Base-by-base conservation (phyloP, 352 stramenopile species). In the Nothophytophthora sp. region DNA sequence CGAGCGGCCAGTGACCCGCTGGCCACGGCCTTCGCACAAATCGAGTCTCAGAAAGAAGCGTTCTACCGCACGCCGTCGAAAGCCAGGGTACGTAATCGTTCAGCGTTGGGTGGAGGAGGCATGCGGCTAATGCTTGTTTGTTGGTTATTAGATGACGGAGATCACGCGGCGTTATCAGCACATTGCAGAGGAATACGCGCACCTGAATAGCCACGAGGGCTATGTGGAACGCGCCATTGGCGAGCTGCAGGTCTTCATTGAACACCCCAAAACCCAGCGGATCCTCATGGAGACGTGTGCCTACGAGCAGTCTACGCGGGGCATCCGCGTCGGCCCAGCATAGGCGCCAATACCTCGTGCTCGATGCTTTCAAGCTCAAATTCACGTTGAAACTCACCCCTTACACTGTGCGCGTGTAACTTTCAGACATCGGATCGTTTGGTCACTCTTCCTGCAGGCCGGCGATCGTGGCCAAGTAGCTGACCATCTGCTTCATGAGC, bases 401-500 rank as follows among this genome's bases (percentile, higher is more conserved):
- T 50, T 60, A 45, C 15, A 64, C 30, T 33, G 41, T 19, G 37
- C 3, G 24, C 16, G 15, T 18, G 12, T 35, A 35, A 9, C 18
- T 41, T 55, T 51, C n/a, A n/a, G n/a, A n/a, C n/a, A n/a, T n/a
- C n/a, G n/a, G n/a, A n/a, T n/a, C n/a, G n/a, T n/a, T n/a, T n/a
- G n/a, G n/a, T n/a, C n/a, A 49, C 18, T 61, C 48, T 36, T 81
- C 58, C 57, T 88, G 73, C 15, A 91, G 43, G 7, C 60, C 73
- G 27, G 73, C 76, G 15, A 94, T 78, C 13, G 75, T 86, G 22
- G 83, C 76, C 30, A 94, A 53, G 54, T 94, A 94, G 29, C 65
- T 70, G 22, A 94, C 63, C 77, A 94, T 89, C 50, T 92, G 73
- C 57, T 94, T 94, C 53, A 92, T 73, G 34, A 91, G 51, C 45